Evolutionary conservation across 2,329 filamentous ascomycete genomes (phyloP), one percentile per base, ranked within the genome.

Genomic region (Pseudogymnoascus sp.): DNA sequence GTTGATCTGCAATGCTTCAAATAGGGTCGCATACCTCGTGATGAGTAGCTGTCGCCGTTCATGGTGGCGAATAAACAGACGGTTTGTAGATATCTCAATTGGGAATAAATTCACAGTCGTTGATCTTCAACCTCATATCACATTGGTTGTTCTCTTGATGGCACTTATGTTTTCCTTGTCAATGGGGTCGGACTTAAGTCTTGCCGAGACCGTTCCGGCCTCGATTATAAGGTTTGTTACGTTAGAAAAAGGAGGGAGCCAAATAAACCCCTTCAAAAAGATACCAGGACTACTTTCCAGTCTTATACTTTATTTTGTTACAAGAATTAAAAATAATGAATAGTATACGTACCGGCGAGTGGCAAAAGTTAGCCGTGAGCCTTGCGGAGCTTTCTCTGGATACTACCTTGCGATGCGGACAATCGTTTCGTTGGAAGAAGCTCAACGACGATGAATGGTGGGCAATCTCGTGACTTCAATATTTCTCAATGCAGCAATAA

Each of bases 341-440:
- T 12, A 70, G 65, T 63, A 38, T 72, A 58, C 81, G 80, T 30
- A 79, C 85, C n/a, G 81, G 87, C 14, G 89, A 91, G 72, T 99
- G 94, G 94, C 85, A 85, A 67, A 95, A 90, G 77, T 78, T 99
- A 68, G 92, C 94, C 23, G 79, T 97, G 41, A 89, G 82, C 64
- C 77, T 96, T 35, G 84, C 87, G 3, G 94, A 99, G 73, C 83
- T 99, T 3, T 97, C 91, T 73, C 92, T 99, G 67, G 91, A 96
- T 70, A 99, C 93, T 0, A 96, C 92, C 0, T 79, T 99, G 35
- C 87, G 93, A 65, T 99, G 94, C 73, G 94, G 94, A 3, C 94
- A 99, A 74, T 96, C 93, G 0, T 99, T 99, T 70, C 87, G 93
- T 78, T 99, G 94, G 94, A 88, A 88, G 65, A 92, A 92, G 72